Conservation (phyloP, 208 protist genomes). For the Naegleria lovaniensis region DNA sequence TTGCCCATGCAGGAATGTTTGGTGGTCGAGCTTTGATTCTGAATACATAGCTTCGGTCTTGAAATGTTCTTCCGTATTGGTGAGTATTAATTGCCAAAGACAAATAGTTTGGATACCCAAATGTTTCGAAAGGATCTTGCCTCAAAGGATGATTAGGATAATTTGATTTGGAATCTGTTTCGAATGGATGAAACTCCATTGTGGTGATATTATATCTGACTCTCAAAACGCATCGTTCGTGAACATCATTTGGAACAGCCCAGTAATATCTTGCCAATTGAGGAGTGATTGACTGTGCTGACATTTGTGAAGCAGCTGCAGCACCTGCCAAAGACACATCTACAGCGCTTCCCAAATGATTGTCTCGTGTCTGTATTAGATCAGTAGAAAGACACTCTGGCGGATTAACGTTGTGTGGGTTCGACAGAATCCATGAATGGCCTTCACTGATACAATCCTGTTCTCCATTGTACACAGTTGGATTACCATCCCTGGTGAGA, state of each 20-base stretch:
- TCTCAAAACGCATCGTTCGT: constrained; percentile 26
- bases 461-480: constrained; percentile 29
- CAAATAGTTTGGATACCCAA: constrained; percentile 32
- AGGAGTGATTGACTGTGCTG: neutral
- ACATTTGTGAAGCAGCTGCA: too few relatives aligned
- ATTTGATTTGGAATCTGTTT: constrained; percentile 11
- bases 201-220: constrained; percentile 72
- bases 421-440: neutral
- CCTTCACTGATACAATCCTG: neutral
- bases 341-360: constrained; percentile 60
- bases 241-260: constrained; percentile 41
- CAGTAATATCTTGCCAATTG: constrained; percentile 43
- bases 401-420: neutral
- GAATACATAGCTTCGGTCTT: constrained; percentile 66
- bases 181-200: constrained; percentile 46
- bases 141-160: constrained; percentile 30
- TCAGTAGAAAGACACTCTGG: constrained; percentile 43
- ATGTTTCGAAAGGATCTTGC: constrained; percentile 35
- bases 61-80: constrained; percentile 70
- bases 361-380: constrained; percentile 45
- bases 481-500: neutral
- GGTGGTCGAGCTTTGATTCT: constrained; percentile 40
- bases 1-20: constrained; percentile 29
- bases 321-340: too few relatives aligned
- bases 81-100: constrained; percentile 60